A percentile compares a stretch with the other conserved stretches of the same genome.
Conservation (phyloP, 2,329 filamentous ascomycete species). For the Exophiala oligosperma region DNA sequence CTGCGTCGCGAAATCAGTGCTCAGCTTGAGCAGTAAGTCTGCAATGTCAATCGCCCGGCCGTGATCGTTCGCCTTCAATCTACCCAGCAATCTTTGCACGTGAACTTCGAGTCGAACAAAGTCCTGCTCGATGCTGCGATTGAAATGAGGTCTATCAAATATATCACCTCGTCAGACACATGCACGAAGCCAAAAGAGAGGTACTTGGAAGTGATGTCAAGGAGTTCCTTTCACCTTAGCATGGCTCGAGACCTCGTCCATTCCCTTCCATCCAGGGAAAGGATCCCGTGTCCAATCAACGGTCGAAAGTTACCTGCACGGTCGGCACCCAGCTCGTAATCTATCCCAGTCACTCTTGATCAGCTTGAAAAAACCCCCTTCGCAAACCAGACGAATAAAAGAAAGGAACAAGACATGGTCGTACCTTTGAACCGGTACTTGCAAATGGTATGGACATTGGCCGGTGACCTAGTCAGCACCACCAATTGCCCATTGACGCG, state of each 20-base stretch:
- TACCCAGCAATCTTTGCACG: conserved; percentile 54
- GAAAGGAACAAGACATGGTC: neutral
- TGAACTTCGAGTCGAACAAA: conserved; percentile 5
- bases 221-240: conserved; percentile 8
- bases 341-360: neutral
- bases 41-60: conserved; percentile 59
- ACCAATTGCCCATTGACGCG: conserved; percentile 8
- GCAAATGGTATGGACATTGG: conserved; percentile 11
- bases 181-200: neutral
- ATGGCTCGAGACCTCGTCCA: conserved; percentile 10
- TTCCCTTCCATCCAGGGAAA: conserved; percentile 8
- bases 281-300: conserved; percentile 10
- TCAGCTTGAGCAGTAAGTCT: conserved; percentile 63
- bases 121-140: conserved; percentile 9
- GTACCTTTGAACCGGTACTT: conserved; percentile 11
- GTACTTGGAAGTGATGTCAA: neutral
- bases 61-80: conserved; percentile 45
- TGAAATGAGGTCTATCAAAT: conserved; percentile 10
- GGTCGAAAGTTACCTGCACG: neutral
- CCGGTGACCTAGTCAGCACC: conserved; percentile 8
- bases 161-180: neutral
- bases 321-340: conserved; percentile 7
- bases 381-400: too few species aligned
- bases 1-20: conserved; percentile 65
- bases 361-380: too few species aligned